Conservation (phyloP, 192 early-diverging fungal genomes). For the Phycomyces blakesleeanus region DNA sequence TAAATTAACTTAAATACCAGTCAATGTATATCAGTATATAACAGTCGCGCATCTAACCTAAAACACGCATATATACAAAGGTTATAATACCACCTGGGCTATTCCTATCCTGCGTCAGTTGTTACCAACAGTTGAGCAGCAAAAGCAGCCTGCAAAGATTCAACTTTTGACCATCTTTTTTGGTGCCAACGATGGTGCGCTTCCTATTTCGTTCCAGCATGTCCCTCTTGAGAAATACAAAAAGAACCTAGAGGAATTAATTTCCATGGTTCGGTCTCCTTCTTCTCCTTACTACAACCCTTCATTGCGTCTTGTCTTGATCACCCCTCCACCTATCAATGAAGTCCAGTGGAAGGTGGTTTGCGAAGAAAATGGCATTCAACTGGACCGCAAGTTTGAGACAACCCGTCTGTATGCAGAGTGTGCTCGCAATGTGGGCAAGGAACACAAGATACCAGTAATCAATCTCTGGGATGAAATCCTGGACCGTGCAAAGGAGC, state of each 20-base stretch:
- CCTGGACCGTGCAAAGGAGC: constrained; percentile 36
- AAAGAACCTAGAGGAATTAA: constrained; percentile 56
- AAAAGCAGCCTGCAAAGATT: constrained; percentile 29
- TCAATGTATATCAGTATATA: too few relatives aligned
- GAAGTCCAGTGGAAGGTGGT: constrained; percentile 43
- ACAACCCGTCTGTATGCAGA: constrained; percentile 52
- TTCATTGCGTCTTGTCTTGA: constrained; percentile 56
- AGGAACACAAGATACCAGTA: constrained; percentile 25
- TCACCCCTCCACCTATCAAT: constrained; percentile 70
- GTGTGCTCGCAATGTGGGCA: constrained; percentile 38
- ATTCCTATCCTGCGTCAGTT: constrained; percentile 51
- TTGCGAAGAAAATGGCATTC: constrained; percentile 25
- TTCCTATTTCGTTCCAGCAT: constrained; percentile 46
- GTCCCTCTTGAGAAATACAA: constrained; percentile 58
- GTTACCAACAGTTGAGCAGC: constrained; percentile 39
- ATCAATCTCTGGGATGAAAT: constrained; percentile 39
- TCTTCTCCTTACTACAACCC: constrained; percentile 55
- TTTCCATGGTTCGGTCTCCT: constrained; percentile 50
- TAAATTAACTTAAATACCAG: too few relatives aligned
- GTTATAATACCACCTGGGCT: constrained; percentile 66
- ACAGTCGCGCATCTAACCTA: too few relatives aligned
- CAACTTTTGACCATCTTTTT: constrained; percentile 70
- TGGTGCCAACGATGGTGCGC: constrained; percentile 78
- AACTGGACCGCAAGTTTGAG: constrained; percentile 35
- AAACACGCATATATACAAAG: constrained; percentile 25